Conservation (phyloP, 1,284 basidiomycete genomes). For the Chondrostereum purpureum region DNA sequence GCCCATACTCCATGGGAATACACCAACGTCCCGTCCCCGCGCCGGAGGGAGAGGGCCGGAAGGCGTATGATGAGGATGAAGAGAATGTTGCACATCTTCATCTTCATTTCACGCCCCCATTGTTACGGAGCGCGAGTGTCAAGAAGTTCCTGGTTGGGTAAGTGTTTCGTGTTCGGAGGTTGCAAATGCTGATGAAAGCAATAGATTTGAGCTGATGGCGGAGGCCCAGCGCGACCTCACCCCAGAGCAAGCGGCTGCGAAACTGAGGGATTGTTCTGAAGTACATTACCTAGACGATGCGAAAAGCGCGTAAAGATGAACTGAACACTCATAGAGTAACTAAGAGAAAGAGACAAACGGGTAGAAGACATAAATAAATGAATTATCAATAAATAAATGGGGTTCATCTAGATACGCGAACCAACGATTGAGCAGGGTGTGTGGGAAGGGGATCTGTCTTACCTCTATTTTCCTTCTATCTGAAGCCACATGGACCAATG, state of each 20-base stretch:
- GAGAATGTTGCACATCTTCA: conserved; percentile 76
- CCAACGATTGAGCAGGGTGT: no score
- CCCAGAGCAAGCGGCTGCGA: conserved; percentile 79
- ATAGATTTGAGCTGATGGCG: conserved; percentile 85
- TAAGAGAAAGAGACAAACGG: no score
- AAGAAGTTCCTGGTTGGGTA: conserved; percentile 91
- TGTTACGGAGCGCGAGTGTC: conserved; percentile 77
- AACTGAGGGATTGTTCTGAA: conserved; percentile 40
- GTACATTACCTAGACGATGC: conserved; percentile 28
- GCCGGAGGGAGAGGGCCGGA: conserved; percentile 11
- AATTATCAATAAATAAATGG: no score
- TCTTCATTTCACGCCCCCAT: conserved; percentile 85
- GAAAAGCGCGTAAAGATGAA: background rate
- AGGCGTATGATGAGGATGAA: conserved; percentile 29
- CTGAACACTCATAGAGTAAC: no score
- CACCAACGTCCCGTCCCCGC: conserved; percentile 72
- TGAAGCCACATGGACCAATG: conserved; percentile 80
- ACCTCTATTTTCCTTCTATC: conserved; percentile 48
- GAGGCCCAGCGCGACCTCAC: conserved; percentile 91
- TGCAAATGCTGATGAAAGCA: background rate
- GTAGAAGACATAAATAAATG: no score
- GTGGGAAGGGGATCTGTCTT: no score
- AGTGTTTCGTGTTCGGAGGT: conserved; percentile 21
- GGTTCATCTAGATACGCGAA: no score
- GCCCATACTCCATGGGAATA: conserved; percentile 96